A percentile compares a stretch with the other conserved stretches of the same genome.
Evolutionary conservation across 2,329 filamentous ascomycete genomes (phyloP).

Genomic region (Cytospora leucostoma): DNA sequence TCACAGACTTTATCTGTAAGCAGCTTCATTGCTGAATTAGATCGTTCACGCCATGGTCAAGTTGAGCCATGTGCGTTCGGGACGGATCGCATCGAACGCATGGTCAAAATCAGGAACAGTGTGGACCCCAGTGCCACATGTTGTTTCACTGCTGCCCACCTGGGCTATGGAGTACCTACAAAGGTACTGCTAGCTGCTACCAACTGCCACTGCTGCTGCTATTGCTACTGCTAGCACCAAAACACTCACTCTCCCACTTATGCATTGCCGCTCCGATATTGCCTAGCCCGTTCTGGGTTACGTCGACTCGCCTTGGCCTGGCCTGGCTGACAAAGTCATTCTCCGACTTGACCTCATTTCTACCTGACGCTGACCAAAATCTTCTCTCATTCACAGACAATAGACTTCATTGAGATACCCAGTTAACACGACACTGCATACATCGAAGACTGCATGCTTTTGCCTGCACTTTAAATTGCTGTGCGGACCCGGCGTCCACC

Average conservation of each 20-base stretch:
- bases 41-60: neutral
- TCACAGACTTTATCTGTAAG: neutral
- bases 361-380: conserved; percentile 18
- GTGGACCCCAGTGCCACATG: conserved; percentile 16
- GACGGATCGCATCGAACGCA: neutral
- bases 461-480: conserved; percentile 21
- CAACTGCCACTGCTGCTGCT: no score
- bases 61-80: neutral
- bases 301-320: conserved; percentile 20
- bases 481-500: conserved; percentile 15
- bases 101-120: conserved; percentile 5
- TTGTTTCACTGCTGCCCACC: conserved; percentile 22
- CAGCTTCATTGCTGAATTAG: neutral
- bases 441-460: conserved; percentile 19
- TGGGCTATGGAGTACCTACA: neutral
- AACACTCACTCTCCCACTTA: neutral
- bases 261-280: conserved; percentile 5
- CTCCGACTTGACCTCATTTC: conserved; percentile 21
- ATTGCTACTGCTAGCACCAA: no score
- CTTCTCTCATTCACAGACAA: conserved; percentile 18
- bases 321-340: conserved; percentile 22
- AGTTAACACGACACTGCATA: conserved; percentile 17
- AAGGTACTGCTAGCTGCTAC: no score
- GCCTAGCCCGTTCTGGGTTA: conserved; percentile 17
- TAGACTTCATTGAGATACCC: conserved; percentile 28